Percentiles rank a stretch among this genome's conserved stretches.
Conservation (phyloP, 345 rosid species). For the Pistacia integerrima region DNA sequence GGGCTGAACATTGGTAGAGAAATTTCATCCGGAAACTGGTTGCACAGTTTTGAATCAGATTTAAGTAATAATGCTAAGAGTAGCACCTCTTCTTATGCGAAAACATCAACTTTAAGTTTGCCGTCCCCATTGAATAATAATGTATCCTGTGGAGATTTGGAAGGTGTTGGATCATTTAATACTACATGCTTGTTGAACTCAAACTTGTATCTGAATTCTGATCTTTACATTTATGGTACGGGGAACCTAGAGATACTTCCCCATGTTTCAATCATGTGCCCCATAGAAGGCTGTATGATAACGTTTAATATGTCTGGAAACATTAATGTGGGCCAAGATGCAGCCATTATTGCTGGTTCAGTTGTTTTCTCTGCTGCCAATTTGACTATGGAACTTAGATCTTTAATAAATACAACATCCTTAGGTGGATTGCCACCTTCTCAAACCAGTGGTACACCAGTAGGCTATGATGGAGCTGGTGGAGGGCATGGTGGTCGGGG, state of each 20-base stretch:
- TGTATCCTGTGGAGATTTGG: conserved; percentile 69
- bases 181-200: conserved; percentile 81
- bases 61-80: conserved; percentile 30
- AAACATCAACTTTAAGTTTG: conserved; percentile 23
- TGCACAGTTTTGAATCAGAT: conserved; percentile 29
- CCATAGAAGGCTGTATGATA: conserved; percentile 65
- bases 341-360: conserved; percentile 68
- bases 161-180: conserved; percentile 87
- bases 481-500: conserved; percentile 99
- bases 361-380: conserved; percentile 62
- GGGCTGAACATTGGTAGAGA: conserved; percentile 28
- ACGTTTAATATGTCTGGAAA: conserved; percentile 73
- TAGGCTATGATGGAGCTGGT: conserved; percentile 85
- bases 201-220: conserved; percentile 60
- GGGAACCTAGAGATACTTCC: conserved; percentile 83
- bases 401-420: conserved; percentile 74
- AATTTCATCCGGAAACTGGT: conserved; percentile 24
- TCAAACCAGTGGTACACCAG: conserved; percentile 94
- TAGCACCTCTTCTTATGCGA: conserved; percentile 11
- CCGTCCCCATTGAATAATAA: conserved; percentile 24
- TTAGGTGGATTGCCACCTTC: conserved; percentile 89
- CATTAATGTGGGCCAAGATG: conserved; percentile 70
- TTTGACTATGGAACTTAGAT: conserved; percentile 56
- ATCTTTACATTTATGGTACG: conserved; percentile 58
- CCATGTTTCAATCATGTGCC: conserved; percentile 67